phyloP scores from a whole-genome alignment of 495 filamentous ascomycete genomes.

The Aspergillus baeticus region DNA sequence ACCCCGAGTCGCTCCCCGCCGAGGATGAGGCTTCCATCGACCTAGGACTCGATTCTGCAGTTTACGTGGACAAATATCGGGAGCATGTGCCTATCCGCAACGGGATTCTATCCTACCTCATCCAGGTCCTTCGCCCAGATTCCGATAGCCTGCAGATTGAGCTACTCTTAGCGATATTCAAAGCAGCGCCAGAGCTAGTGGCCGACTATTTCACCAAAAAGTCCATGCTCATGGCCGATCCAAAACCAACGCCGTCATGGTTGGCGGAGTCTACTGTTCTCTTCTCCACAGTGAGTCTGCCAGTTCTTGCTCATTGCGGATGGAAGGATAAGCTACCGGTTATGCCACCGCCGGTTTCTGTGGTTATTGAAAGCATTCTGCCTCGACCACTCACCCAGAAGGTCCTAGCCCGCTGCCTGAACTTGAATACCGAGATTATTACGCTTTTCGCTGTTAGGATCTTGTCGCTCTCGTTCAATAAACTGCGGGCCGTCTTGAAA shows the following conservation, averaged over 20 bases:
- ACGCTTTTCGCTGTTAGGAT: constrained; percentile 81
- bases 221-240: constrained; percentile 80
- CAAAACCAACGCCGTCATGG: constrained; percentile 89
- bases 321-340: constrained; percentile 48
- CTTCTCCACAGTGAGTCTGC: constrained; percentile 71
- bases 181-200: constrained; percentile 76
- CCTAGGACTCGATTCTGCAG: constrained; percentile 63
- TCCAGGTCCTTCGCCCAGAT: constrained; percentile 79
- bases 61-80: constrained; percentile 65
- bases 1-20: constrained; percentile 47
- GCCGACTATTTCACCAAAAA: constrained; percentile 80
- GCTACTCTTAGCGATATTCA: constrained; percentile 75
- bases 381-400: constrained; percentile 80
- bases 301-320: constrained; percentile 69
- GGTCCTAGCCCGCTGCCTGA: constrained; percentile 71
- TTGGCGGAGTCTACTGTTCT: constrained; percentile 88
- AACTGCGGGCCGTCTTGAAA: constrained; percentile 58
- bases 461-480: constrained; percentile 73
- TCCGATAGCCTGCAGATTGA: constrained; percentile 77
- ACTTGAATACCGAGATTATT: constrained; percentile 69
- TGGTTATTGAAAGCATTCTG: constrained; percentile 81
- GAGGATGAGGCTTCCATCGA: constrained; percentile 55
- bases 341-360: constrained; percentile 70
- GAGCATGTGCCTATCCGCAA: constrained; percentile 72
- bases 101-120: constrained; percentile 68